Evolutionary conservation across 2,329 filamentous ascomycete species (phyloP).

Genomic region (Penicillium olsonii): DNA sequence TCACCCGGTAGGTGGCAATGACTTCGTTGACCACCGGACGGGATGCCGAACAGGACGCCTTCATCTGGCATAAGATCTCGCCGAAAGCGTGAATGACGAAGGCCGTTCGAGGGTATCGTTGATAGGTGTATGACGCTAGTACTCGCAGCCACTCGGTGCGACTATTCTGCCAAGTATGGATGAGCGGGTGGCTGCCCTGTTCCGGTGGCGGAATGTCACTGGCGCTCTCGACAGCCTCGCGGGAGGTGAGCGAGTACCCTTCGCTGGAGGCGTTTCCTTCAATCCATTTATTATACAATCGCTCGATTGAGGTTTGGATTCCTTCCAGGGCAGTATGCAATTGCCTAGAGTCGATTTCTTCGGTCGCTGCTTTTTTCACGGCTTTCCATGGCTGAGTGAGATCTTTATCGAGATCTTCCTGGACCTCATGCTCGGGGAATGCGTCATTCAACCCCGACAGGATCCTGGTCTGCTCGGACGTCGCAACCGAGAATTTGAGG

Average conservation of each 20-base stretch:
- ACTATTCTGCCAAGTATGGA: constrained; percentile 37
- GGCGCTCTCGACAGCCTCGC: constrained; percentile 30
- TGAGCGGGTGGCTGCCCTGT: constrained; percentile 33
- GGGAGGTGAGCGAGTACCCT: constrained; percentile 26
- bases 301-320: constrained; percentile 22
- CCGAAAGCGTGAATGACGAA: constrained; percentile 37
- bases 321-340: constrained; percentile 22
- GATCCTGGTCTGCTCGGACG: constrained; percentile 29
- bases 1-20: constrained; percentile 34
- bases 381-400: constrained; percentile 36
- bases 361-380: constrained; percentile 23
- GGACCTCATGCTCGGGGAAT: constrained; percentile 24
- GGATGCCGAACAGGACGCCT: constrained; percentile 26
- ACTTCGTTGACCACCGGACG: constrained; percentile 31
- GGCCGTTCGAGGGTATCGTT: constrained; percentile 16
- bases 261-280: constrained; percentile 3
- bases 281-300: constrained; percentile 23
- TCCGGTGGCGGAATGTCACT: constrained; percentile 33
- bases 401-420: constrained; percentile 33
- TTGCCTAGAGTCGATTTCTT: constrained; percentile 13
- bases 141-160: constrained; percentile 34
- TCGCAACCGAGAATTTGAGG: constrained; percentile 45
- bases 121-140: constrained; percentile 43
- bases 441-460: constrained; percentile 33
- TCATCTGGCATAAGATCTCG: constrained; percentile 36